Evolutionary conservation across 2,329 filamentous ascomycete species (phyloP).

Genomic region (Dryadomyces quercivorus): DNA sequence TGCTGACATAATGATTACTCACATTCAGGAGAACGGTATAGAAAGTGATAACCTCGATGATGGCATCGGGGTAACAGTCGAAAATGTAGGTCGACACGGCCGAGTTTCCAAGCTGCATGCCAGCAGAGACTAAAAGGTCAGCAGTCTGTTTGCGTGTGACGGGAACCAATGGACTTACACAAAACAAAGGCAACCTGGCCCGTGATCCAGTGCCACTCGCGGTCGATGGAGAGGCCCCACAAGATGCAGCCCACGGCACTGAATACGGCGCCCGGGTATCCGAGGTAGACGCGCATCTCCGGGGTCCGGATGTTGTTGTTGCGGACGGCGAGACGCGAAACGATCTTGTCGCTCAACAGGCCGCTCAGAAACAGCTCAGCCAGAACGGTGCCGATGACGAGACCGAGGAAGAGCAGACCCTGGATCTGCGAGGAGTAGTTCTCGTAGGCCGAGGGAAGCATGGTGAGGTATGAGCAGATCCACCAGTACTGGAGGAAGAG

Average conservation of each 20-base stretch:
- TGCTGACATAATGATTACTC: not conserved
- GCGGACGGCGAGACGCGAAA: constrained; percentile 29
- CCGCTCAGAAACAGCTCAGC: constrained; percentile 41
- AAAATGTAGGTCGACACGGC: constrained; percentile 39
- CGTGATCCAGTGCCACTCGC: constrained; percentile 41
- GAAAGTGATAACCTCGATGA: constrained; percentile 40
- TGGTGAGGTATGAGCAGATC: constrained; percentile 33
- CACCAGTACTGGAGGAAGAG: constrained; percentile 45
- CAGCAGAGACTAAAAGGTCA: constrained; percentile 22
- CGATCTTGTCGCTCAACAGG: constrained; percentile 36
- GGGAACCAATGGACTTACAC: constrained; percentile 22
- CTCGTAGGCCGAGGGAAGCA: constrained; percentile 39
- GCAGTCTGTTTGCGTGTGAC: not conserved
- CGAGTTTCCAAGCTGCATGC: constrained; percentile 45
- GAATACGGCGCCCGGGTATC: constrained; percentile 37
- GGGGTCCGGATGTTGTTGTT: constrained; percentile 26
- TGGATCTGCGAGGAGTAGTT: constrained; percentile 35
- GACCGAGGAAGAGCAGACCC: constrained; percentile 38
- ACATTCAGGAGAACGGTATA: constrained; percentile 39
- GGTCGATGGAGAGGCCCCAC: constrained; percentile 43
- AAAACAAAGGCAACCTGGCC: constrained; percentile 43
- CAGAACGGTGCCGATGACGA: constrained; percentile 38
- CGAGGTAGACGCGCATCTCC: constrained; percentile 44
- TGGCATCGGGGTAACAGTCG: constrained; percentile 41
- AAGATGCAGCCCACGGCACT: constrained; percentile 36